A percentile compares a stretch with the other conserved stretches of the same genome.
These are phyloP conservation scores for Gastrolobium bilobum DNA, from an alignment of 306 rosid genomes.

Conservation along the genomic window DNA sequence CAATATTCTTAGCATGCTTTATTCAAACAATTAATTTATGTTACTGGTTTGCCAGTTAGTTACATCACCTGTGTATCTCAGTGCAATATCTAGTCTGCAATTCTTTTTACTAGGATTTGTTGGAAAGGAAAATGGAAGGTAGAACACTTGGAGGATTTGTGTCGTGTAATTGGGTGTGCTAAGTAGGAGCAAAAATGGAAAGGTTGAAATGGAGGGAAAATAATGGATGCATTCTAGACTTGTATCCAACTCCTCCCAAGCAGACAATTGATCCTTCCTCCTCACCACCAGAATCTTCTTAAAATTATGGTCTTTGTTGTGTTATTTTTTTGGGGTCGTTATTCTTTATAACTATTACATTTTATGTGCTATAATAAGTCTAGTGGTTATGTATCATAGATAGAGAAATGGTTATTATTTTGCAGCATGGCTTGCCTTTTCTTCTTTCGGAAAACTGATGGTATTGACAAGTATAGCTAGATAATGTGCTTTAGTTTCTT, in stretches of 20 bases:
- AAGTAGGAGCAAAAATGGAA: slow-evolving; percentile 1
- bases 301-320: slow-evolving; percentile 7
- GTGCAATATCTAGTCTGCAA: slow-evolving; percentile 4
- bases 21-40: background rate
- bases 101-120: slow-evolving; percentile 4
- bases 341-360: slow-evolving; percentile 20
- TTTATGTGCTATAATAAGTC: slow-evolving; percentile 2
- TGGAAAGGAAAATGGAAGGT: slow-evolving; percentile 16
- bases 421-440: slow-evolving; percentile 30
- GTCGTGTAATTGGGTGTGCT: slow-evolving; percentile 7
- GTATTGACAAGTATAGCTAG: slow-evolving; percentile 25
- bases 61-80: background rate
- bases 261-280: slow-evolving; percentile 8
- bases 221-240: background rate
- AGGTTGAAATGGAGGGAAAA: slow-evolving; percentile 11
- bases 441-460: slow-evolving; percentile 12
- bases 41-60: slow-evolving; percentile 8
- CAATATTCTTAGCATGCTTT: background rate
- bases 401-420: slow-evolving; percentile 4
- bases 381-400: slow-evolving; percentile 11
- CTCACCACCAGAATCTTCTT: background rate
- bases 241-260: background rate
- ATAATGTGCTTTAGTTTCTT: slow-evolving; percentile 43
- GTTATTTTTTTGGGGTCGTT: background rate
- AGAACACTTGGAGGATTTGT: slow-evolving; percentile 1